Evolutionary conservation across 352 stramenopile species (phyloP).

Genomic region (Globisporangium paddicum): DNA sequence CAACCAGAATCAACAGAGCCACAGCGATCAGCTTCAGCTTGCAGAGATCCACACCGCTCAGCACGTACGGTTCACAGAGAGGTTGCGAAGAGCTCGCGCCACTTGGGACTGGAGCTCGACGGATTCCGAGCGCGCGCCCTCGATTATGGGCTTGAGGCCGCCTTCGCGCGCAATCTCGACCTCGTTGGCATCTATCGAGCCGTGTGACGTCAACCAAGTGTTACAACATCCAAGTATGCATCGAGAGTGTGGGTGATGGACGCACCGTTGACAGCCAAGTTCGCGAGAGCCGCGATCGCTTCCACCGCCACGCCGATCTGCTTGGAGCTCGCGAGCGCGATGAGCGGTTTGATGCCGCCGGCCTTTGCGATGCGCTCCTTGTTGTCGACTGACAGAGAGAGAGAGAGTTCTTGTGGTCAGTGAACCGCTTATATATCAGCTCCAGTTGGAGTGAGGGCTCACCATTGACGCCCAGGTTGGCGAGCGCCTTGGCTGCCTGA

Average conservation of each 20-base stretch:
- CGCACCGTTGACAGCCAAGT: slow-evolving; percentile 92
- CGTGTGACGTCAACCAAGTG: too few relatives aligned
- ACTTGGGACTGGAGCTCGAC: slow-evolving; percentile 87
- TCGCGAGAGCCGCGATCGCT: slow-evolving; percentile 92
- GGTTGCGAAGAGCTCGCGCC: slow-evolving; percentile 89
- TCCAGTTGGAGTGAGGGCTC: slow-evolving; percentile 1
- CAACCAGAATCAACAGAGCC: slow-evolving; percentile 5
- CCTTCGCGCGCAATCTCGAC: slow-evolving; percentile 86
- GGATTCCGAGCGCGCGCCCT: slow-evolving; percentile 70
- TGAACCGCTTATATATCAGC: too few relatives aligned
- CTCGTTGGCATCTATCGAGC: slow-evolving; percentile 83
- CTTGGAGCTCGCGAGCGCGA: slow-evolving; percentile 73
- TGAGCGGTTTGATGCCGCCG: slow-evolving; percentile 86
- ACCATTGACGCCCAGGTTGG: slow-evolving; percentile 92
- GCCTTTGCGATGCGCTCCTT: slow-evolving; percentile 91
- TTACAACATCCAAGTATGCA: too few relatives aligned
- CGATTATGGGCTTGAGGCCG: slow-evolving; percentile 89
- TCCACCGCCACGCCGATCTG: slow-evolving; percentile 87
- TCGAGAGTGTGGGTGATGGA: too few relatives aligned
- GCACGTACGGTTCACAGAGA: slow-evolving; percentile 89
- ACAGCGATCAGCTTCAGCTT: background rate
- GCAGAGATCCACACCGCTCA: background rate
- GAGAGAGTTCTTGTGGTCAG: too few relatives aligned
- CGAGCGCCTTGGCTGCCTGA: slow-evolving; percentile 92
- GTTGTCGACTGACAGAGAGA: slow-evolving; percentile 70